phyloP scores from a whole-genome alignment of 2,329 filamentous ascomycete species.

The Clathrospora elynae region DNA sequence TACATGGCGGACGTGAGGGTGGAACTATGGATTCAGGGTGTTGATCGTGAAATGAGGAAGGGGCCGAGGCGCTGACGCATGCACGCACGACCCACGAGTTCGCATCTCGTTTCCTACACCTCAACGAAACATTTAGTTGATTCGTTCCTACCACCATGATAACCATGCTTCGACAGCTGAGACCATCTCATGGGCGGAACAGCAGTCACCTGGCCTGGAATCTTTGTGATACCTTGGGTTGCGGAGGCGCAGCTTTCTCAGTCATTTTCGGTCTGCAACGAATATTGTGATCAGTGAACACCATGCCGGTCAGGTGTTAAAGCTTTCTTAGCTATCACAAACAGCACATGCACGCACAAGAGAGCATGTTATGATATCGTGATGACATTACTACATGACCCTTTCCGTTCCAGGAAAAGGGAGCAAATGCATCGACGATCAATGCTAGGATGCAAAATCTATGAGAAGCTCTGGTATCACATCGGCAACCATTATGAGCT shows the following conservation, averaged over 20 bases:
- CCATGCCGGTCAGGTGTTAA: no score
- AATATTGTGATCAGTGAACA: no score
- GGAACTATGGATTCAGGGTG: constrained; percentile 18
- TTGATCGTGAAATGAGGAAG: constrained; percentile 18
- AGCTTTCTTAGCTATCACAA: no score
- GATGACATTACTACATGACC: constrained; percentile 39
- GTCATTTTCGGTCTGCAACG: no score
- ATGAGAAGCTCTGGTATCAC: constrained; percentile 39
- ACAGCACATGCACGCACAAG: not conserved
- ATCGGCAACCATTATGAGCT: constrained; percentile 37
- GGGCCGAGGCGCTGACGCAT: constrained; percentile 29
- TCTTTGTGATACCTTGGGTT: no score
- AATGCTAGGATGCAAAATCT: constrained; percentile 23
- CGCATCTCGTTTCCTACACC: constrained; percentile 5
- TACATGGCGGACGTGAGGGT: constrained; percentile 26
- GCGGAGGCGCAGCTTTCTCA: no score
- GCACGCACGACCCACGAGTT: constrained; percentile 25
- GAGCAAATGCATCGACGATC: constrained; percentile 30
- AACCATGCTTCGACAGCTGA: no score
- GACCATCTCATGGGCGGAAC: no score
- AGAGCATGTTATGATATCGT: constrained; percentile 30
- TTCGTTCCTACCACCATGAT: no score
- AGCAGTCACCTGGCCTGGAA: no score
- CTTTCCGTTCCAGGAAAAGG: constrained; percentile 24
- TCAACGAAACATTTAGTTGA: not conserved